These are phyloP conservation scores for Pelargonium nanum DNA, from an alignment of 345 rosid genomes.

Conservation along the genomic window DNA sequence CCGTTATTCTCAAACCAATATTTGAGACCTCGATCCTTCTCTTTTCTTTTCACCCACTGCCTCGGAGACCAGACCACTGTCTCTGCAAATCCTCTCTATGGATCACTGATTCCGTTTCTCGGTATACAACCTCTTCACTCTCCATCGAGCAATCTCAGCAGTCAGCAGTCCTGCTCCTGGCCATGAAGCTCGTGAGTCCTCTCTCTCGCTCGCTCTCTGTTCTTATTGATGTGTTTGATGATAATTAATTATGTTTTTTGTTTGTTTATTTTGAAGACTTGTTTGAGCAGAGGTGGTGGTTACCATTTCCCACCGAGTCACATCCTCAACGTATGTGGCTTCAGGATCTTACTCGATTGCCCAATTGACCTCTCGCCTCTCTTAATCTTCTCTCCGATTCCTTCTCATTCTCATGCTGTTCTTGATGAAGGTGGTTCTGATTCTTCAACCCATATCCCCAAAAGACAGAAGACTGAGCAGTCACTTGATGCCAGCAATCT, in stretches of 20 bases:
- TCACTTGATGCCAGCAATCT: constrained; percentile 33
- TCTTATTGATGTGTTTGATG: not conserved
- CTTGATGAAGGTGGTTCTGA: constrained; percentile 17
- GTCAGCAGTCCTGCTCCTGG: no score
- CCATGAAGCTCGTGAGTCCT: not conserved
- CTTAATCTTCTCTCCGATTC: constrained; percentile 53
- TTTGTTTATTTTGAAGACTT: constrained; percentile 44
- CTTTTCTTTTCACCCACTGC: no score
- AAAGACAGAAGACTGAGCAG: constrained; percentile 34
- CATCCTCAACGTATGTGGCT: constrained; percentile 46
- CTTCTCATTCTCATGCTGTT: constrained; percentile 10
- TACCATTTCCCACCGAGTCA: constrained; percentile 62
- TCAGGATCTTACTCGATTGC: constrained; percentile 64
- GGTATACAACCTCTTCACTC: not conserved
- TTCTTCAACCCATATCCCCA: constrained; percentile 11
- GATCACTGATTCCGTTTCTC: no score
- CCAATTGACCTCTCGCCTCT: constrained; percentile 70
- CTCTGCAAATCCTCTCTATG: no score
- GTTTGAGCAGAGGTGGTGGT: constrained; percentile 65
- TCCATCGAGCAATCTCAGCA: not conserved
- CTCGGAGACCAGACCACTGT: no score
- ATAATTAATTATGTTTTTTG: not conserved
- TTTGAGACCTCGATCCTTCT: no score
- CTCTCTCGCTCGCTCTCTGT: not conserved
- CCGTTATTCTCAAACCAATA: no score